Base-by-base conservation (phyloP, 2,329 filamentous ascomycete species). In the Colletotrichum paranaense region DNA sequence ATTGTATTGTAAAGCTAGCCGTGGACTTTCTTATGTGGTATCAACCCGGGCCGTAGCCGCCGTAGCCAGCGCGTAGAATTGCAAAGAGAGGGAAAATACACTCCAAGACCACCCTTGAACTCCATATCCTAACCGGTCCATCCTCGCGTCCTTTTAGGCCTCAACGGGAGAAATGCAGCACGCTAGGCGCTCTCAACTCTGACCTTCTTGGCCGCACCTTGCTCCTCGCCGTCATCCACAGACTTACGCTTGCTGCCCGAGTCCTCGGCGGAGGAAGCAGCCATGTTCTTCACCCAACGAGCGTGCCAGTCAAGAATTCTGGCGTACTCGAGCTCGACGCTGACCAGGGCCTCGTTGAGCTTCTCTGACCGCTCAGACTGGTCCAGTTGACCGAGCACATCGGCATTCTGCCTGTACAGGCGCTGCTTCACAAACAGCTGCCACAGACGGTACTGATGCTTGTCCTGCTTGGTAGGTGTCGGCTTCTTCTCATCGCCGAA, bases 371-470 rank as follows among this genome's bases (percentile, higher is more conserved):
- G 88, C 80, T 96, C 93, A 0, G 84, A 81, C 5, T 86, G 84
- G 67, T 94, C 93, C 53, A 96, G 83, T 81, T 95, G 92, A 49
- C 89, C 88, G 14, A 97, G 86, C 2, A 89, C 83, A 76, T 95
- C 92, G 70, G 88, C 88, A 78, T 97, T 96, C 77, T 95, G 93
- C 57, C 89, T 88, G 80, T 94, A 95, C 4, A 97, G 85, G 46
- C 94, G 86, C 78, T 94, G 89, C 84, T 97, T 97, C n/a, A 92
- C 90, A 55, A 94, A 86, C 28, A 96, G 81, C 35, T 92, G 86
- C 93, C 93, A 97, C 57, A 94, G 88, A 75, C 87, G 89, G 80
- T 93, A 93, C 63, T 88, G 86, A 30, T 92, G 87, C 76, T 91
- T 87, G 76, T 93, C 88, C 57, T 85, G 86, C 69, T 88, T 87